Evolutionary conservation across 495 filamentous ascomycete genomes (phyloP), one percentile per base, ranked within the genome.

Genomic region (Penicillium crystallinum): DNA sequence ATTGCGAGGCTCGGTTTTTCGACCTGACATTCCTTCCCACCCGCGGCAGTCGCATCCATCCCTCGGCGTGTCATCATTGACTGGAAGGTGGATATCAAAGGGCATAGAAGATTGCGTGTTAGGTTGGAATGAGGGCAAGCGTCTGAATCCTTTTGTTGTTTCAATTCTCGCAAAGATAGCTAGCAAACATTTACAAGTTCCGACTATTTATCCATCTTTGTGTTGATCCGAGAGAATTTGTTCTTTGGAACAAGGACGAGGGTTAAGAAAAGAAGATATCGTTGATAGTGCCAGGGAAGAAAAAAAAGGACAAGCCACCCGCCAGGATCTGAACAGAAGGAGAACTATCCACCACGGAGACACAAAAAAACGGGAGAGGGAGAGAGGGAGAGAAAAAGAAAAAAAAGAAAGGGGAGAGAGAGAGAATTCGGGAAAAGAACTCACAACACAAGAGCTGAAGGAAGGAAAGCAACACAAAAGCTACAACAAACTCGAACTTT

Each of bases 171-270:
- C 64, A 51, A 69, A 71, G 59, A 70, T 77, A 77, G 73, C 70
- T 75, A 77, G 72, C 71, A 77, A 77, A 64, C 74, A 77, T 77
- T 65, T 69, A 75, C 71, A 77, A 74, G 62, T 73, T 75, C 53
- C 68, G 69, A 66, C 66, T 65, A 62, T 68, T 66, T 64, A 59
- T 72, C 65, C 68, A 71, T 67, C 67, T 72, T 47, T 61, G 52
- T 57, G 59, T 69, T 66, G 62, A 59, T 65, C 54, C 68, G 62
- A 60, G 61, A 57, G 58, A 57, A 42, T 52, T 46, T 19, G 37
- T 49, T 49, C 38, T 38, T 53, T 48, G 57, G 60, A 61, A 61
- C 55, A 49, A 59, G 65, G 58, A 65, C 65, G 55, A 64, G 61
- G 60, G 55, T 40, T 60, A 64, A 64, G 57, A 62, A 63, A 56